phyloP scores from a whole-genome alignment of 2,329 filamentous ascomycete species.

The Fusarium secorum region DNA sequence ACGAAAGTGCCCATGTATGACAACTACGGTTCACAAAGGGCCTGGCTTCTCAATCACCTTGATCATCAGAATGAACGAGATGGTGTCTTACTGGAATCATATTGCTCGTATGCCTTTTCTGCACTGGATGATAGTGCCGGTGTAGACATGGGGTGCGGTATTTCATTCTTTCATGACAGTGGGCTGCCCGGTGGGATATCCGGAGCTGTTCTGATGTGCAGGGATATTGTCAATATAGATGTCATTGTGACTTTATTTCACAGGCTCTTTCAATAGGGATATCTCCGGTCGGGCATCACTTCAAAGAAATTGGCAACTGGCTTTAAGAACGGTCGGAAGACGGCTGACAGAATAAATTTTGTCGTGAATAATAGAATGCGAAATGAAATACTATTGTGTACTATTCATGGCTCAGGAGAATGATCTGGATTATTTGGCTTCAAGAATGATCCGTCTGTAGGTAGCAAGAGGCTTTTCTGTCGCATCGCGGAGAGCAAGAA shows the following conservation, averaged over 20 bases:
- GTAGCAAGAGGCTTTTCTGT: neutral
- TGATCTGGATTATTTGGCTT: neutral
- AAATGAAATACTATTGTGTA: too few relatives aligned
- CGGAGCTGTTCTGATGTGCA: neutral
- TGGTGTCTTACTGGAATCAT: fast-evolving
- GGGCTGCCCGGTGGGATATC: neutral
- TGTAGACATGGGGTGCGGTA: neutral
- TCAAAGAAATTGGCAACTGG: neutral
- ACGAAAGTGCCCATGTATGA: too few relatives aligned
- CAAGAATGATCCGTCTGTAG: neutral
- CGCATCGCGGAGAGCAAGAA: neutral
- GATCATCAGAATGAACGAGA: neutral
- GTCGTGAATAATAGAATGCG: too few relatives aligned
- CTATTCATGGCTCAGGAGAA: too few relatives aligned
- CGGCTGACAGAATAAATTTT: neutral
- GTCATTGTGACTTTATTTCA: neutral
- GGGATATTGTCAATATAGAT: neutral
- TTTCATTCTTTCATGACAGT: neutral
- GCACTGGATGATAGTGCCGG: fast-evolving
- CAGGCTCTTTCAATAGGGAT: neutral
- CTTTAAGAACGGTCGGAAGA: fast-evolving
- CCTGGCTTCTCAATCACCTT: neutral
- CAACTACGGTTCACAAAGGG: neutral
- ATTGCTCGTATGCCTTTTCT: neutral
- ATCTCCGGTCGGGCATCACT: neutral